phyloP scores from a whole-genome alignment of 2,329 filamentous ascomycete species.

The Ophiostoma fasciatum region DNA sequence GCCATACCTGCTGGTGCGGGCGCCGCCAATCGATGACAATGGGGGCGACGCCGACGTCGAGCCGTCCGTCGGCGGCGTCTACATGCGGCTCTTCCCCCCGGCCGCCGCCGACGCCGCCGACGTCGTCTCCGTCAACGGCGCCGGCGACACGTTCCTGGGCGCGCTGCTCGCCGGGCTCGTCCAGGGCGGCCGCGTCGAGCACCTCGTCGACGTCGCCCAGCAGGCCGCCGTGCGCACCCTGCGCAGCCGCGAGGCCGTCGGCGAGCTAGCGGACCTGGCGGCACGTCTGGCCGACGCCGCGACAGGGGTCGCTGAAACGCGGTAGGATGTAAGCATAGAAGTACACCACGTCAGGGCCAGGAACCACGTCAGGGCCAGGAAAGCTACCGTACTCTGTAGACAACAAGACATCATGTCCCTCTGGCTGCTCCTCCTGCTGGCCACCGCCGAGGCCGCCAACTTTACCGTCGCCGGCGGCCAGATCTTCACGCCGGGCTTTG shows the following conservation, averaged over 20 bases:
- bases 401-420: no score
- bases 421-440: conserved; percentile 7
- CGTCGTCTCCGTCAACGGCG: conserved; percentile 82
- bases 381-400: no score
- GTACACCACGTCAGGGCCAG: no score
- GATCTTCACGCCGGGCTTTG: conserved; percentile 54
- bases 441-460: conserved; percentile 20
- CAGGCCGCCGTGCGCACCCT: conserved; percentile 66
- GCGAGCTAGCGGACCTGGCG: no score
- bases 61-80: conserved; percentile 53
- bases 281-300: no score
- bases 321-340: no score
- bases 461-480: conserved; percentile 50
- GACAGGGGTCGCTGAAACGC: no score
- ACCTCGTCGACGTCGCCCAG: conserved; percentile 68
- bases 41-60: conserved; percentile 21
- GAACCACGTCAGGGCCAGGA: no score
- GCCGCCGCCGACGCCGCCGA: conserved; percentile 47
- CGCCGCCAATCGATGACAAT: conserved; percentile 12
- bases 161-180: conserved; percentile 68
- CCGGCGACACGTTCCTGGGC: conserved; percentile 84
- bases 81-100: conserved; percentile 60
- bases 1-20: conserved; percentile 57
- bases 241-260: conserved; percentile 58
- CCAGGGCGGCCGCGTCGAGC: conserved; percentile 37